These are phyloP conservation scores for Leptographium galeiforme DNA, from an alignment of 2,329 filamentous ascomycete genomes.

Conservation along the genomic window DNA sequence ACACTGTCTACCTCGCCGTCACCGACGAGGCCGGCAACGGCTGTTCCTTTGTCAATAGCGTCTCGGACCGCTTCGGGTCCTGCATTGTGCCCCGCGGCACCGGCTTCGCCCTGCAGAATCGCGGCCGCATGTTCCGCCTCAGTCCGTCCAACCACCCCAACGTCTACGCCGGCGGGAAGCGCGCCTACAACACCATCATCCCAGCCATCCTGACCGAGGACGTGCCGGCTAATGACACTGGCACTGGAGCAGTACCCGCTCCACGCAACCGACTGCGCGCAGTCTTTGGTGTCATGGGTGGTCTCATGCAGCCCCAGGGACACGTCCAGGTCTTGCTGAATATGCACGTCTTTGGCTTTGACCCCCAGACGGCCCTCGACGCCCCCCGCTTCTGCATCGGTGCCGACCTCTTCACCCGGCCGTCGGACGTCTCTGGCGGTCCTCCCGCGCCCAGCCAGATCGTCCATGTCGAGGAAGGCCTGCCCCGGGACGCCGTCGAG, in stretches of 20 bases:
- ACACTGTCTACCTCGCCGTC: constrained; percentile 86
- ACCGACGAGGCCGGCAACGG: constrained; percentile 74
- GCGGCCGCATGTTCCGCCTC: constrained; percentile 73
- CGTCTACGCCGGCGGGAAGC: constrained; percentile 60
- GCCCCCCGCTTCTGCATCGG: constrained; percentile 78
- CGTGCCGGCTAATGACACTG: background rate
- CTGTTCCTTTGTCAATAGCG: constrained; percentile 90
- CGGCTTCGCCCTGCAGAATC: constrained; percentile 86
- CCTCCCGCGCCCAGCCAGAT: constrained; percentile 38
- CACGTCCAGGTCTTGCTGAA: constrained; percentile 87
- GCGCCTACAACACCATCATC: constrained; percentile 95
- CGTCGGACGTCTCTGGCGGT: constrained; percentile 27
- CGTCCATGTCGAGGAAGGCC: constrained; percentile 72
- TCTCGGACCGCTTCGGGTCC: constrained; percentile 77
- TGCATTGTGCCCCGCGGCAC: constrained; percentile 72
- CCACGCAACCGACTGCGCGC: constrained; percentile 19
- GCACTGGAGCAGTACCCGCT: background rate
- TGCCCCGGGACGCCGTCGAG: constrained; percentile 49
- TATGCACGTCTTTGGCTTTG: constrained; percentile 66
- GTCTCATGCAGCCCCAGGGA: constrained; percentile 93
- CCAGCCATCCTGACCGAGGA: constrained; percentile 70
- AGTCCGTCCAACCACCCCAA: constrained; percentile 57
- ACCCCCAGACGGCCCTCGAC: constrained; percentile 76
- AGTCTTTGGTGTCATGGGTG: constrained; percentile 71
- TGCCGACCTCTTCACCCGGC: constrained; percentile 29